Evolutionary conservation across 2,329 filamentous ascomycete species (phyloP), one percentile per base, ranked within the genome.

Genomic region (Hypoxylon sp.): DNA sequence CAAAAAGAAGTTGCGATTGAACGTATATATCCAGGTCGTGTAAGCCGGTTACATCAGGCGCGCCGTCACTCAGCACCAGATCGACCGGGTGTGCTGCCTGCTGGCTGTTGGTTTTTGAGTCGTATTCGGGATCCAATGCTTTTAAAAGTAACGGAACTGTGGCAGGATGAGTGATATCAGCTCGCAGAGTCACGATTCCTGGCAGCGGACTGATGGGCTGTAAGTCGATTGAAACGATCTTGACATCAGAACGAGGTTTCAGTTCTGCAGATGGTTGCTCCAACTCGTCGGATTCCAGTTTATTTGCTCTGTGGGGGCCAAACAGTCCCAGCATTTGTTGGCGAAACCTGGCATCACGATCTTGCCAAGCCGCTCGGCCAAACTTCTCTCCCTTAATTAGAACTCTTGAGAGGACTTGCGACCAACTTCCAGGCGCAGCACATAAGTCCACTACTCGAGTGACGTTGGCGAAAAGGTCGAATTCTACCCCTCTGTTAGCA

Each of bases 11-110:
- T 81, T 98, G 96, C 8, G 93, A 94, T 81, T 99, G 96, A 17
- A 99, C 93, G 81, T 99, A 99, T 74, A 98, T 98, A 81, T 99
- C 96, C 37, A 99, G 88, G 79, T 99, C 96, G 80, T 99, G 96
- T 0, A 99, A 86, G 19, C 96, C 96, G 0, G 96, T 99, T 11
- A 99, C 96, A 76, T 99, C 96, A 0, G 96, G 96, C 0, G 96
- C 96, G 59, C 96, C 96, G 75, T 99, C 96, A 64, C 94, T 97
- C 70, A 99, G 88, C 24, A 99, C 95, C 1, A 99, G 87, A 77
- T 99, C 96, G 13, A 98, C 95, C 0, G 92, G 93, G 53, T 94
- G 89, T 0, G 90, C 88, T 2, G 91, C 87, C 72, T 89, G 86
- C 69, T 79, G 84, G 75, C 72, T 83, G 61, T 75, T 79, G 3